Evolutionary conservation across 1,284 basidiomycete genomes (phyloP).

Genomic region (Agaricales sp.): DNA sequence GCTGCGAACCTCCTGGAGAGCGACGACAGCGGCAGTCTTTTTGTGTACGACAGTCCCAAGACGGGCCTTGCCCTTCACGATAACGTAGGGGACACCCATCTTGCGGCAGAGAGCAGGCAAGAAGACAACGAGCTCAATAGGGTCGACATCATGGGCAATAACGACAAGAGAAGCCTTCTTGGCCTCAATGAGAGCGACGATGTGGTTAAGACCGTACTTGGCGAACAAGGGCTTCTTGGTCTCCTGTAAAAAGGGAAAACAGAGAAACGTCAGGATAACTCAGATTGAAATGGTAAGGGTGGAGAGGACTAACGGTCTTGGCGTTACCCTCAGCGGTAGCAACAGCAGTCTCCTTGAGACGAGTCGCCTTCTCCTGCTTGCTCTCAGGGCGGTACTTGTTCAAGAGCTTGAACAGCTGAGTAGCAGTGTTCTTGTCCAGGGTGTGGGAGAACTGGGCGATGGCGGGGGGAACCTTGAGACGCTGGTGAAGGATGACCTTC

Average conservation of each 20-base stretch:
- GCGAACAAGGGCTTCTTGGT: slow-evolving; percentile 90
- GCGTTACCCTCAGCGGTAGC: slow-evolving; percentile 74
- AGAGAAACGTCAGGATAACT: slow-evolving; percentile 6
- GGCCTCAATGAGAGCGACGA: slow-evolving; percentile 89
- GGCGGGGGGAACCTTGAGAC: slow-evolving; percentile 96
- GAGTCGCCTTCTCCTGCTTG: slow-evolving; percentile 97
- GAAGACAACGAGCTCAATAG: slow-evolving; percentile 97
- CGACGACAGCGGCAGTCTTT: slow-evolving; percentile 92
- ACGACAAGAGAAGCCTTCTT: slow-evolving; percentile 97
- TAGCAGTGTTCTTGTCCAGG: slow-evolving; percentile 99
- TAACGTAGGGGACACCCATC: slow-evolving; percentile 98
- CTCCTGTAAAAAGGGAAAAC: slow-evolving; percentile 46
- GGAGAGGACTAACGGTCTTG: too few relatives aligned
- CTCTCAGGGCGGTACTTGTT: slow-evolving; percentile 96
- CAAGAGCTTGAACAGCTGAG: slow-evolving; percentile 94
- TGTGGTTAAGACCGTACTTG: slow-evolving; percentile 98
- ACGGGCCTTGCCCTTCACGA: slow-evolving; percentile 97
- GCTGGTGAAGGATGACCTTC: slow-evolving; percentile 97
- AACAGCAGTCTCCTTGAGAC: slow-evolving; percentile 71
- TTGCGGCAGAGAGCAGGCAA: slow-evolving; percentile 97
- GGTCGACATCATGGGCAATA: slow-evolving; percentile 98
- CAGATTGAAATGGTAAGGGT: slow-evolving; percentile 34
- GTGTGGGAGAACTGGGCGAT: slow-evolving; percentile 98
- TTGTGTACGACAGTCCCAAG: slow-evolving; percentile 96
- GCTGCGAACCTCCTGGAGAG: slow-evolving; percentile 88